Percentiles rank a stretch among this genome's conserved stretches.
phyloP scores from a whole-genome alignment of 148 eudicot genomes.

The Cornus controversa region DNA sequence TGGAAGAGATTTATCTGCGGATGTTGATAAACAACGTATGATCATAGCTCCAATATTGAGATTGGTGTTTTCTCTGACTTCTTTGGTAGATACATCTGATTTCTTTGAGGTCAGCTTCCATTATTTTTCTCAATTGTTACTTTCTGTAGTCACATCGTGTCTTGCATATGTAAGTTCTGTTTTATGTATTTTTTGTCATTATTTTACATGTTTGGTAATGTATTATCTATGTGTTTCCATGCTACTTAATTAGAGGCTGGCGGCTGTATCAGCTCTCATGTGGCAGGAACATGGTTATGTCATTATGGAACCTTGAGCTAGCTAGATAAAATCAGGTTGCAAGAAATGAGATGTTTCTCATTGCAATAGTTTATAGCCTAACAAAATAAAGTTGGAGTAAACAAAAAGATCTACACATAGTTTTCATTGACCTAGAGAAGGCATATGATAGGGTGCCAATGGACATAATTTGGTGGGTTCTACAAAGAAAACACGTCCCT shows the following conservation, averaged over 20 bases:
- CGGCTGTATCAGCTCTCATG: not conserved
- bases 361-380: no score
- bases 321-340: no score
- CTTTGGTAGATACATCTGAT: slow-evolving; percentile 81
- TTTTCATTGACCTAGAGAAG: no score
- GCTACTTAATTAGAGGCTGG: not conserved
- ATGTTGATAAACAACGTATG: slow-evolving; percentile 62
- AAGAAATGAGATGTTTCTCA: no score
- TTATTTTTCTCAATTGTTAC: slow-evolving; percentile 3
- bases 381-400: no score
- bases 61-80: slow-evolving; percentile 78
- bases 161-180: not conserved
- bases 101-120: slow-evolving; percentile 68
- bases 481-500: no score
- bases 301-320: no score
- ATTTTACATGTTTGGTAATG: not conserved
- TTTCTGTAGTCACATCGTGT: not conserved
- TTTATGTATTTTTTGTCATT: not conserved
- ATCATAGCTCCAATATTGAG: slow-evolving; percentile 80
- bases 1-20: slow-evolving; percentile 45
- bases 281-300: not conserved
- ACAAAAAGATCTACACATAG: no score
- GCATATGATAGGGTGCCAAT: no score
- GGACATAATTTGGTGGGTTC: no score
- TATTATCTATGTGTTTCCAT: not conserved